Evolutionary conservation across 495 filamentous ascomycete genomes (phyloP), one percentile per base, ranked within the genome.

Genomic region (Talaromyces stipitatus): DNA sequence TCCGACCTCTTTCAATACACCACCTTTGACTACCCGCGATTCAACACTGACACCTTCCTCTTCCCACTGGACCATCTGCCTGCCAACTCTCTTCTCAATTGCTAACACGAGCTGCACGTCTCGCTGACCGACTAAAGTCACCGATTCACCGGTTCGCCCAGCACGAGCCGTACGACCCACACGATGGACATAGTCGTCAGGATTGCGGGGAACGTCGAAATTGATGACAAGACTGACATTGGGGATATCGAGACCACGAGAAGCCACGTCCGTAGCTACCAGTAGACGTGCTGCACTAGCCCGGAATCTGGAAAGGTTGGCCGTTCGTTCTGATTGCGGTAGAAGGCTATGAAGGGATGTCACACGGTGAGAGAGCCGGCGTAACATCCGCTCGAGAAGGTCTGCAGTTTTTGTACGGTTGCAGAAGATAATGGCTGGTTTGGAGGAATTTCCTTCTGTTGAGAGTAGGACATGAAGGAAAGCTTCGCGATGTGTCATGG

Each of bases 101-200:
- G 88, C 89, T 48, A 91, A 76, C 16, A 97, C 82, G 5, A 97
- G 78, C 60, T 87, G 80, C 2, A 97, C 90, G 67, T 97, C 94
- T 57, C 91, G 76, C 78, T 97, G 92, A 23, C 92, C 94, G 2
- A 99, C 84, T 57, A 99, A 80, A 12, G 91, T 96, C 14, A 97
- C 84, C 2, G 86, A 85, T 56, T 90, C 85, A 65, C 94, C 94
- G 24, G 70, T 74, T 43, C 88, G 79, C 0, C 95, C 94, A 6
- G 94, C 94, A 78, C 94, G 83, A 7, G 95, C 94, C 10, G 94
- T 99, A 64, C 94, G 86, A 64, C 94, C 94, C 54, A 96, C 92
- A 20, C 94, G 86, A 71, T 99, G 94, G 58, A 99, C 90, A 63
- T 97, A 99, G 68, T 96, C 95, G 67, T 97, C 94, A 30, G 94